phyloP scores from a whole-genome alignment of 2,329 filamentous ascomycete species.

The Trichoderma sp. region DNA sequence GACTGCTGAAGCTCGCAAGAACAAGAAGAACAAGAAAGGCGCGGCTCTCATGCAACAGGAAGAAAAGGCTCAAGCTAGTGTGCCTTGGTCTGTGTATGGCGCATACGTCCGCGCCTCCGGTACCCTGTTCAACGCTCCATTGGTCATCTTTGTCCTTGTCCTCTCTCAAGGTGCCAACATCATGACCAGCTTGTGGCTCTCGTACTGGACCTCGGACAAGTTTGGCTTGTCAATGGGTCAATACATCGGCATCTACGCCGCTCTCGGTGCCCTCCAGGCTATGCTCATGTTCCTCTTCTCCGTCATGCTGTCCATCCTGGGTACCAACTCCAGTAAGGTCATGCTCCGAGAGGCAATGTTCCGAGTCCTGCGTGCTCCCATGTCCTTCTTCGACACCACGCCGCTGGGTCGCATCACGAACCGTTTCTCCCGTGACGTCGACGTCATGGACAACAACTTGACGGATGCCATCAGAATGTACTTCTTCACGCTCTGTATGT shows the following conservation, averaged over 20 bases:
- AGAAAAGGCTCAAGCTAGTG: constrained; percentile 69
- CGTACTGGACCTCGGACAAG: constrained; percentile 84
- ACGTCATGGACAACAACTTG: constrained; percentile 93
- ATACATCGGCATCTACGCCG: constrained; percentile 73
- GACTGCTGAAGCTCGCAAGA: constrained; percentile 43
- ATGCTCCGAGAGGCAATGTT: constrained; percentile 80
- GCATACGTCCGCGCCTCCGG: constrained; percentile 77
- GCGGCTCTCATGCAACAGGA: constrained; percentile 68
- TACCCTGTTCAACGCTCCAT: constrained; percentile 63
- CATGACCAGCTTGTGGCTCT: constrained; percentile 84
- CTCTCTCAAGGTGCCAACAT: constrained; percentile 82
- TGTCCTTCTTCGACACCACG: constrained; percentile 96
- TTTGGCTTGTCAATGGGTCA: constrained; percentile 63
- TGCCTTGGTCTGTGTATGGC: constrained; percentile 75
- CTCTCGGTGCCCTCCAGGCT: constrained; percentile 68
- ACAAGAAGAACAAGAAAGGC: constrained; percentile 57
- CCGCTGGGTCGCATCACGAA: constrained; percentile 94
- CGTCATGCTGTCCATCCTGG: constrained; percentile 70
- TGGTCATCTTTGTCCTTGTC: constrained; percentile 62
- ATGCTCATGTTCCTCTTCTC: constrained; percentile 79
- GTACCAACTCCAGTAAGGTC: constrained; percentile 75
- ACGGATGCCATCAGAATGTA: constrained; percentile 92
- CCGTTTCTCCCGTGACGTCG: constrained; percentile 90
- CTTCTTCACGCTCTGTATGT: constrained; percentile 78
- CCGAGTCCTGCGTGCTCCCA: constrained; percentile 68